Evolutionary conservation across 257 asterid genomes (phyloP), one percentile per base, ranked within the genome.

Genomic region (Galeopsis tetrahit): DNA sequence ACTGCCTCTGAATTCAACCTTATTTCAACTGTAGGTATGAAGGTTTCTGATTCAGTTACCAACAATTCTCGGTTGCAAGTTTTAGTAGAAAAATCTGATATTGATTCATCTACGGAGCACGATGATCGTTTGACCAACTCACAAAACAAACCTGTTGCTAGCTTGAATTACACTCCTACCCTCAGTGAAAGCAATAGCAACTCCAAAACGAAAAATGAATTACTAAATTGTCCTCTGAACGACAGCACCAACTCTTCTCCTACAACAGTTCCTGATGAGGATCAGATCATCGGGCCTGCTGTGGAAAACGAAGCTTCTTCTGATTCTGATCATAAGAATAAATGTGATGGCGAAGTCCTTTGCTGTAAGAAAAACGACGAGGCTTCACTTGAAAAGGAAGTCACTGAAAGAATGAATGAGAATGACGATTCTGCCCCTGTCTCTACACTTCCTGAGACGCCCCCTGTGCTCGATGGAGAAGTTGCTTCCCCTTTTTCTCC

Each of bases 101-200:
- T 11, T 34, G 85, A 77, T 68, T 83, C 85, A 61, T 70, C 78
- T 43, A 44, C 36, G 21, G 76, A 66, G 81, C 81, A 66, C 7
- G 73, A 83, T 11, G 57, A 48, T 28, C 55, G 71, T 74, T 48
- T 34, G 62, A 66, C 43, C 17, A 66, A 59, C 60, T 61, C 32
- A n/a, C 68, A 38, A 33, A 58, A 69, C 2, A 71, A 64, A 59
- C 70, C 31, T 52, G 49, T 70, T 32, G 38, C 63, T 63, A 70
- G 65, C 73, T 66, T 63, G 56, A 52, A 39, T 43, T 40, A n/a
- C 68, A 31, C 53, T 49, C 56, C 70, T 5, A 65, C 35, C 33
- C 36, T 56, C 10, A 4, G 32, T 60, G 52, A 48, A 60, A 38
- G 36, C 72, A 76, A 63, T 52, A 62, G 28, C 51, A 13, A 3